phyloP scores from a whole-genome alignment of 148 eudicot genomes.

The Nyssa sinensis region DNA sequence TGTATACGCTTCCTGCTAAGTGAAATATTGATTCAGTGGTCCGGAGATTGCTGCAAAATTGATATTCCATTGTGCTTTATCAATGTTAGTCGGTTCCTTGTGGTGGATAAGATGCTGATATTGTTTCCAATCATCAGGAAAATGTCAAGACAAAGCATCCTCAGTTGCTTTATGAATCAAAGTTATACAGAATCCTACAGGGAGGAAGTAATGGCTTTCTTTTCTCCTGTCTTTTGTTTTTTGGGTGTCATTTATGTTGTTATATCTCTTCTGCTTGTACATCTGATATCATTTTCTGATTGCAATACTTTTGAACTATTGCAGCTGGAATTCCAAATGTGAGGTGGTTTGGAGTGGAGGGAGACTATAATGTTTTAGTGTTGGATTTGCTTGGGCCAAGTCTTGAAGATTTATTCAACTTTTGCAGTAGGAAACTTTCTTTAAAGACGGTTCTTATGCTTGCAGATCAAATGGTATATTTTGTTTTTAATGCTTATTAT shows the following conservation, averaged over 20 bases:
- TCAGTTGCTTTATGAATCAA: conserved; percentile 86
- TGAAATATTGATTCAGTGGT: background rate
- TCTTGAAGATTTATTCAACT: conserved; percentile 92
- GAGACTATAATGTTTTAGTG: conserved; percentile 88
- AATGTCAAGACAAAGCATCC: conserved; percentile 94
- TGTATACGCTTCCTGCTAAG: background rate
- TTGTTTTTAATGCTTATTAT: background rate
- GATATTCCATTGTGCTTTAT: background rate
- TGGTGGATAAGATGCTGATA: conserved; percentile 7
- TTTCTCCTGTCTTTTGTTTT: background rate
- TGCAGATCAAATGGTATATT: conserved; percentile 94
- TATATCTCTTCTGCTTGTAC: background rate
- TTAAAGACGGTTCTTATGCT: conserved; percentile 97
- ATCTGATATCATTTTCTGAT: background rate
- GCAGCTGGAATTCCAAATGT: conserved; percentile 90
- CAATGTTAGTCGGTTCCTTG: background rate
- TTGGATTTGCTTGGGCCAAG: conserved; percentile 97
- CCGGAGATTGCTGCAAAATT: background rate
- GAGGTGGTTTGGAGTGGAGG: conserved; percentile 93
- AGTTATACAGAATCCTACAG: conserved; percentile 81
- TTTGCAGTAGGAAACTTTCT: conserved; percentile 91
- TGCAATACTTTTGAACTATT: background rate
- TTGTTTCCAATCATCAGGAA: conserved; percentile 50
- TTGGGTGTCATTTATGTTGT: background rate
- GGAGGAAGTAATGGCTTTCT: conserved; percentile 79